These are phyloP conservation scores for Phtheirospermum japonicum DNA, from an alignment of 257 asterid species.

Conservation along the genomic window DNA sequence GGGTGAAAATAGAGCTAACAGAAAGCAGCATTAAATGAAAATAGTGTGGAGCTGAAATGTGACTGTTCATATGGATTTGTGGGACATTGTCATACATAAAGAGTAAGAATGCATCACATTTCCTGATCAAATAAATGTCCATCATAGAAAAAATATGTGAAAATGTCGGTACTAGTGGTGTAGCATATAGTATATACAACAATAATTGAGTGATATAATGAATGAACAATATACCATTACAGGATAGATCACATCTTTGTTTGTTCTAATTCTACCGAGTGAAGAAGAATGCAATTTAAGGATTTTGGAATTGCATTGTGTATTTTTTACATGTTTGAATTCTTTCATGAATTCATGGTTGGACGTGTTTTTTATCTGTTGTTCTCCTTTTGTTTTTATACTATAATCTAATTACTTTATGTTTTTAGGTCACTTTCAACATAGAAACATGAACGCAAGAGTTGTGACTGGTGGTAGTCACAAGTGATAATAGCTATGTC, in stretches of 20 bases:
- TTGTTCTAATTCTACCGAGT: too few species aligned
- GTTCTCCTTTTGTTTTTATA: conserved; percentile 11
- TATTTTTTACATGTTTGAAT: too few species aligned
- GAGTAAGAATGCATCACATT: too few species aligned
- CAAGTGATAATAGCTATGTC: conserved; percentile 34
- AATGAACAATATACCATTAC: background rate
- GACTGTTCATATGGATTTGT: too few species aligned
- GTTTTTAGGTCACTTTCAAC: conserved; percentile 72
- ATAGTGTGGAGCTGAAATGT: too few species aligned
- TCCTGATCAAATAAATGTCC: background rate
- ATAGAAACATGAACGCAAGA: conserved; percentile 61
- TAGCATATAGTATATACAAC: background rate
- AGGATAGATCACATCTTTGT: background rate
- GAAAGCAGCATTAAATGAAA: background rate
- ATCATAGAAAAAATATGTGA: too few species aligned
- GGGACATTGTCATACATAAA: too few species aligned
- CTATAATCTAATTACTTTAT: conserved; percentile 25
- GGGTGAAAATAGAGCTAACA: background rate
- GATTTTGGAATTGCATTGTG: too few species aligned
- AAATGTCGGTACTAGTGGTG: too few species aligned
- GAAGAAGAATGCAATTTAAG: too few species aligned
- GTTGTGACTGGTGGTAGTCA: conserved; percentile 98
- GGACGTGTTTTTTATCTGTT: conserved; percentile 7
- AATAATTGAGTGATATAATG: background rate
- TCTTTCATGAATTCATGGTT: too few species aligned